These are phyloP conservation scores for Pochonia chlamydosporia DNA, from an alignment of 2,329 filamentous ascomycete species.

Conservation along the genomic window DNA sequence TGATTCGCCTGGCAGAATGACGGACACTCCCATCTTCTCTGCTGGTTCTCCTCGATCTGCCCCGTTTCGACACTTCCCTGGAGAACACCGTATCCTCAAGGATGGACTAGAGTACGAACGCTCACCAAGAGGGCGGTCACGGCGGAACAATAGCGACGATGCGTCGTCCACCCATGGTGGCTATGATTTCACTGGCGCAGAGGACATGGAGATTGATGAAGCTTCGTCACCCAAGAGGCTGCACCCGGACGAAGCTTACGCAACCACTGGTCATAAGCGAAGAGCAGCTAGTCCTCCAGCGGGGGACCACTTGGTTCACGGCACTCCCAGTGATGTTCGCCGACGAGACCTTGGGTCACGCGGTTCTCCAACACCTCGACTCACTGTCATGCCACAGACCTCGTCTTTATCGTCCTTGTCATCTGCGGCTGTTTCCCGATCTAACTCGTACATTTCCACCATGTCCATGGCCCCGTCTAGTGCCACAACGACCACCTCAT, in stretches of 20 bases:
- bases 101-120: conserved; percentile 41
- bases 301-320: conserved; percentile 38
- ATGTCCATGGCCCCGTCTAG: conserved; percentile 36
- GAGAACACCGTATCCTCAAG: conserved; percentile 38
- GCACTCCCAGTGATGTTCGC: conserved; percentile 33
- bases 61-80: conserved; percentile 32
- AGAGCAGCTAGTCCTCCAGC: conserved; percentile 49
- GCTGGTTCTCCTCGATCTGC: conserved; percentile 40
- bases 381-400: conserved; percentile 40
- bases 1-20: conserved; percentile 20
- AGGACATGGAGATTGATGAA: conserved; percentile 48
- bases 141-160: conserved; percentile 49
- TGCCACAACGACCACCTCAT: conserved; percentile 37
- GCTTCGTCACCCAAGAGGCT: conserved; percentile 44
- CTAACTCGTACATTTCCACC: conserved; percentile 42
- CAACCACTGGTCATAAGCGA: conserved; percentile 43
- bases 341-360: conserved; percentile 43
- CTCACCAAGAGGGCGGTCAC: conserved; percentile 38
- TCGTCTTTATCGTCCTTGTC: conserved; percentile 38
- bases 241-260: conserved; percentile 41
- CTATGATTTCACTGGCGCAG: conserved; percentile 31
- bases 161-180: conserved; percentile 38
- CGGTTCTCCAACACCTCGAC: conserved; percentile 46
- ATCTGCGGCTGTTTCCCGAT: conserved; percentile 31
- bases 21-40: conserved; percentile 42